Evolutionary conservation across 2,329 filamentous ascomycete genomes (phyloP).

Genomic region (Alternaria hordeiaustralica): DNA sequence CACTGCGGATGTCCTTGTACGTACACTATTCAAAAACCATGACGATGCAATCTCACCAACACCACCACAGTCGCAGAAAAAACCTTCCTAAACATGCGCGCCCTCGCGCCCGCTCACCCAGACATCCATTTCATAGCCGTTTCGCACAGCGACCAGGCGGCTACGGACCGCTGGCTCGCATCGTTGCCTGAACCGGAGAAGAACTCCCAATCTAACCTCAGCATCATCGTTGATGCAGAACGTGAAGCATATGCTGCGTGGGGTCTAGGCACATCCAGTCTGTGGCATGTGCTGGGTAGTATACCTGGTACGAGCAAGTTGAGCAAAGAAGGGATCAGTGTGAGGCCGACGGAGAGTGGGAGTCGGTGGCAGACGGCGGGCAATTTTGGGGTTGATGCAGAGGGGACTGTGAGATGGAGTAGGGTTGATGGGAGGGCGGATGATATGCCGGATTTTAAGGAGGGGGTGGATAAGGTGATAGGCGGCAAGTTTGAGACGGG

Average conservation of each 20-base stretch:
- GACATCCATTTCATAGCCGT: slow-evolving; percentile 43
- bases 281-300: slow-evolving; percentile 67
- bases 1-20: slow-evolving; percentile 78
- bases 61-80: slow-evolving; percentile 68
- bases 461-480: slow-evolving; percentile 47
- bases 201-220: slow-evolving; percentile 59
- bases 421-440: slow-evolving; percentile 57
- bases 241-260: slow-evolving; percentile 68
- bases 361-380: slow-evolving; percentile 73
- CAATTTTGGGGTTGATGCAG: slow-evolving; percentile 65
- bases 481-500: not conserved
- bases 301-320: slow-evolving; percentile 65
- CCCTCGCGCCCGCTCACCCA: slow-evolving; percentile 30
- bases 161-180: slow-evolving; percentile 44
- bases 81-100: slow-evolving; percentile 54
- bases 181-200: slow-evolving; percentile 28
- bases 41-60: slow-evolving; percentile 3
- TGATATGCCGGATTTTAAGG: slow-evolving; percentile 62
- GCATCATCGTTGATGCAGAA: slow-evolving; percentile 66
- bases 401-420: slow-evolving; percentile 62
- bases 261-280: slow-evolving; percentile 67
- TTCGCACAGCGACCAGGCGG: slow-evolving; percentile 41
- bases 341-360: slow-evolving; percentile 69
- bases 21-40: slow-evolving; percentile 21
- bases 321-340: slow-evolving; percentile 70